Evolutionary conservation across 108 stramenopile genomes (phyloP).

Genomic region (Bacterosira constricta): DNA sequence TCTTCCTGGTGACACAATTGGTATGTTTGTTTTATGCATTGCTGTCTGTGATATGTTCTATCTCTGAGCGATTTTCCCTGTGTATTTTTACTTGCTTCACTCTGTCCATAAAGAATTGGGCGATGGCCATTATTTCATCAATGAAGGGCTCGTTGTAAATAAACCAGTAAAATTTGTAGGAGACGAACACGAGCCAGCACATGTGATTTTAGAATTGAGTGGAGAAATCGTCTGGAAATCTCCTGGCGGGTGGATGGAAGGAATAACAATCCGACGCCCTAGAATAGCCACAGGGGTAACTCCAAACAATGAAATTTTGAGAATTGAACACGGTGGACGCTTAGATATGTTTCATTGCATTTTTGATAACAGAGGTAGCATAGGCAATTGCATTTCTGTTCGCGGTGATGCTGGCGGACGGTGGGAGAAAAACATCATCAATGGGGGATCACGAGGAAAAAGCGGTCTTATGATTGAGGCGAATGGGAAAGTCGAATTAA

Average conservation of each 20-base stretch:
- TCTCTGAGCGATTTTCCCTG: too few relatives aligned
- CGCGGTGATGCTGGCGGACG: slow-evolving; percentile 23
- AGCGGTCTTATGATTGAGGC: slow-evolving; percentile 31
- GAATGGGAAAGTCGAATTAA: slow-evolving; percentile 23
- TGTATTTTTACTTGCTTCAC: background rate
- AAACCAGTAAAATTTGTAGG: slow-evolving; percentile 74
- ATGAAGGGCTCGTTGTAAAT: slow-evolving; percentile 62
- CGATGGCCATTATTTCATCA: slow-evolving; percentile 88
- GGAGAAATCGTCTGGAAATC: slow-evolving; percentile 72
- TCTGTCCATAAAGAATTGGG: slow-evolving; percentile 60
- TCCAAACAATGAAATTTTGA: slow-evolving; percentile 50
- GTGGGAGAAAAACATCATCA: slow-evolving; percentile 37
- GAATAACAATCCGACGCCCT: slow-evolving; percentile 80
- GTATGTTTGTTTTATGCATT: slow-evolving; percentile 32
- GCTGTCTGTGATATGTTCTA: background rate
- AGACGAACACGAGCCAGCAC: slow-evolving; percentile 80
- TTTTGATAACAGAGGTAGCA: slow-evolving; percentile 69
- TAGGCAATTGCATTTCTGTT: slow-evolving; percentile 46
- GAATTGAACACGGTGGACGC: slow-evolving; percentile 49
- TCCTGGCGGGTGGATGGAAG: slow-evolving; percentile 79
- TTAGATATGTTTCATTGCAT: slow-evolving; percentile 67
- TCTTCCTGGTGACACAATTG: slow-evolving; percentile 84
- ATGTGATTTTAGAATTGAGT: slow-evolving; percentile 84
- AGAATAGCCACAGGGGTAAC: slow-evolving; percentile 52
- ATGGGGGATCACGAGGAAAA: slow-evolving; percentile 16